Conservation (phyloP, 140 eudicot species). For the Stevia rebaudiana region DNA sequence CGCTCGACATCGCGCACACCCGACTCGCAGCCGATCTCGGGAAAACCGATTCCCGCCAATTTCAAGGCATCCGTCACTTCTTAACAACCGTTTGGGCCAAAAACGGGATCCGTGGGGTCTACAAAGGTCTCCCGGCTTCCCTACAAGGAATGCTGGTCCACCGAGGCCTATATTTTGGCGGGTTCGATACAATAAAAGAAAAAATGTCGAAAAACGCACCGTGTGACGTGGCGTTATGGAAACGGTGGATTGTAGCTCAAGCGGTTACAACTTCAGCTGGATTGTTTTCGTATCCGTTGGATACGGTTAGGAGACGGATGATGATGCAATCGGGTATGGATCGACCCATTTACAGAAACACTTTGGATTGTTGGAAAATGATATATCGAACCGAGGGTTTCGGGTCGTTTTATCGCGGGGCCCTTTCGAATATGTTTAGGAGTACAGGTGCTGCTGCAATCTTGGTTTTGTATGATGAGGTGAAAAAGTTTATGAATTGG, state of each 20-base stretch:
- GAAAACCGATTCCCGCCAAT: slow-evolving; percentile 61
- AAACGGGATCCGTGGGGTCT: slow-evolving; percentile 74
- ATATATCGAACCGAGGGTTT: slow-evolving; percentile 62
- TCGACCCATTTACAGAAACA: slow-evolving; percentile 50
- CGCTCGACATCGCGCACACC: slow-evolving; percentile 92
- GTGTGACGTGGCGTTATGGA: slow-evolving; percentile 67
- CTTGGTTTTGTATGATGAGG: slow-evolving; percentile 86
- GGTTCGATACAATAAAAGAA: slow-evolving; percentile 86
- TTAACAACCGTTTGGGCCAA: slow-evolving; percentile 45
- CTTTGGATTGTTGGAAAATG: slow-evolving; percentile 66
- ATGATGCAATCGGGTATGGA: slow-evolving; percentile 91
- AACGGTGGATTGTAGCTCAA: slow-evolving; percentile 89
- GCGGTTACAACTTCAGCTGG: slow-evolving; percentile 88
- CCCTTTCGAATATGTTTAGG: slow-evolving; percentile 83
- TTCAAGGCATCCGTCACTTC: slow-evolving; percentile 79
- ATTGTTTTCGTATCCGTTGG: slow-evolving; percentile 74
- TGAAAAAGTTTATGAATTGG: slow-evolving; percentile 85
- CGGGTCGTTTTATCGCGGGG: slow-evolving; percentile 81
- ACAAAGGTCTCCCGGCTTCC: slow-evolving; percentile 92
- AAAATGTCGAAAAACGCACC: slow-evolving; percentile 40
- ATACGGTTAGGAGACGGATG: slow-evolving; percentile 92
- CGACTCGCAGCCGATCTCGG: slow-evolving; percentile 94
- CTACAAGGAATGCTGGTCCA: slow-evolving; percentile 91
- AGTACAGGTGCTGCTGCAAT: slow-evolving; percentile 99
- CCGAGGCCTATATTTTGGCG: slow-evolving; percentile 90